phyloP scores from a whole-genome alignment of 257 asterid species.

The Solanum etuberosum region DNA sequence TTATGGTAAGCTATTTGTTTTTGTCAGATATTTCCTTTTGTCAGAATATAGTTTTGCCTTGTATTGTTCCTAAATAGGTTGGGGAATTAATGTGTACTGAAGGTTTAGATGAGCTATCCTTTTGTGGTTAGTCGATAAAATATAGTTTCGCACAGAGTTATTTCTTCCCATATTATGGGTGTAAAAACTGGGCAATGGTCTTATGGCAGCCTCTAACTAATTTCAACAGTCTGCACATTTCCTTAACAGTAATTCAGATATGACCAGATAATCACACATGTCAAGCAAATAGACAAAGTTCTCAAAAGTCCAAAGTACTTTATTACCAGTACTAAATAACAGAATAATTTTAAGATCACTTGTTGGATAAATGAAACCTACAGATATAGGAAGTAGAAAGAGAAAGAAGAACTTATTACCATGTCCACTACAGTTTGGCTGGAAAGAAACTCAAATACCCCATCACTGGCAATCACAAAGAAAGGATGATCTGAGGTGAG shows the following conservation, averaged over 20 bases:
- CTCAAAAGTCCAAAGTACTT: background rate
- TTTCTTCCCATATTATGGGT: background rate
- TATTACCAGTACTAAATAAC: background rate
- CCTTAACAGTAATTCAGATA: background rate
- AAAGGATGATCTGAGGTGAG: constrained; percentile 65
- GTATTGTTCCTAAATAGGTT: background rate
- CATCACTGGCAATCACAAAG: constrained; percentile 93
- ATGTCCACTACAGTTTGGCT: constrained; percentile 94
- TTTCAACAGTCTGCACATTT: background rate
- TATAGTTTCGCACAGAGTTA: background rate
- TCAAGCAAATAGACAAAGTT: background rate
- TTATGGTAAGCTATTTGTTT: background rate
- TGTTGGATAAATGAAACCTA: background rate
- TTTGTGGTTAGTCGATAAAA: background rate
- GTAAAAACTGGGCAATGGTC: background rate
- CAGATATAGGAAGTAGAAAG: background rate
- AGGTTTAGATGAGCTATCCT: background rate
- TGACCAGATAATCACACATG: background rate
- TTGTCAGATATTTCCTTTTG: background rate
- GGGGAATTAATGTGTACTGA: background rate
- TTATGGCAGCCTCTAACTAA: background rate
- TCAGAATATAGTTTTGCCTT: background rate
- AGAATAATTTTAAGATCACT: background rate
- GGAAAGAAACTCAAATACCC: constrained; percentile 90
- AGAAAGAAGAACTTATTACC: constrained; percentile 34